Evolutionary conservation across 2,329 filamentous ascomycete species (phyloP).

Genomic region (Colletotrichum abscissum): DNA sequence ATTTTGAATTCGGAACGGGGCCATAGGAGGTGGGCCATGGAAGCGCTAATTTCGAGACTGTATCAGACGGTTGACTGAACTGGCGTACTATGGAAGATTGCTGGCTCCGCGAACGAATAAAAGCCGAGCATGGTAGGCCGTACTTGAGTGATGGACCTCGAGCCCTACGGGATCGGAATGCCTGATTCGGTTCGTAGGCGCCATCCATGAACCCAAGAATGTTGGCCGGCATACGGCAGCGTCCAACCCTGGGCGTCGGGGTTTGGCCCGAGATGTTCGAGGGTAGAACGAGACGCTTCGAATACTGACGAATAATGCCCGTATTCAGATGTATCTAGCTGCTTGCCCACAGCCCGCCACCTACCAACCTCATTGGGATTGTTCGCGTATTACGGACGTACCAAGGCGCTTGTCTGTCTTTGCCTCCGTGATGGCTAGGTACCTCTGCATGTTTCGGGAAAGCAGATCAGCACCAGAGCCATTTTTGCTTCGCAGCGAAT

Average conservation of each 20-base stretch:
- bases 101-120: background rate
- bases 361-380: background rate
- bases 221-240: conserved; percentile 28
- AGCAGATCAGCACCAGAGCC: background rate
- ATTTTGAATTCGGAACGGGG: background rate
- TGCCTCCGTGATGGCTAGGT: background rate
- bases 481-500: background rate
- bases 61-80: conserved; percentile 3
- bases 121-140: background rate
- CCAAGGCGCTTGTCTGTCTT: background rate
- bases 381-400: background rate
- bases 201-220: conserved; percentile 6
- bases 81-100: conserved; percentile 4
- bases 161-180: background rate
- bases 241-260: conserved; percentile 14
- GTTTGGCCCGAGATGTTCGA: background rate
- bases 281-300: background rate
- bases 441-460: background rate
- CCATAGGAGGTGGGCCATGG: background rate
- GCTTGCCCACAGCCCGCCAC: background rate
- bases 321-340: background rate
- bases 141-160: background rate
- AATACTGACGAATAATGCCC: background rate
- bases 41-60: conserved; percentile 7
- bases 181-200: conserved; percentile 2